A percentile compares a stretch with the other conserved stretches of the same genome.
phyloP scores from a whole-genome alignment of 805 yeast genomes.

The Ascoidea tarda region DNA sequence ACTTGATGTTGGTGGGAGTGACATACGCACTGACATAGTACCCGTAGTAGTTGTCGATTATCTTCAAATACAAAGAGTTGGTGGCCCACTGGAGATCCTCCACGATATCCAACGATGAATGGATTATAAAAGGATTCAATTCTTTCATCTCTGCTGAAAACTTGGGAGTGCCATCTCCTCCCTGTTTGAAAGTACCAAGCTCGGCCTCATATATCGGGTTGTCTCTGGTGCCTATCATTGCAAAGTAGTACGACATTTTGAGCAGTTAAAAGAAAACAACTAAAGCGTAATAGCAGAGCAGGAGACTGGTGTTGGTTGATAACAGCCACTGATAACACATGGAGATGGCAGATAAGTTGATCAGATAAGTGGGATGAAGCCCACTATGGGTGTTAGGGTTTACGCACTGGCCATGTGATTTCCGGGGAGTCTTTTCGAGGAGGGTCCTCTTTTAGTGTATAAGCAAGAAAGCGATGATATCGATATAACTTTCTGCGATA shows the following conservation, averaged over 20 bases:
- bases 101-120: constrained; percentile 80
- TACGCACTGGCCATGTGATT: too few species aligned
- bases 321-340: too few species aligned
- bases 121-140: constrained; percentile 75
- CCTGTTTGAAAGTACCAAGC: constrained; percentile 58
- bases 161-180: constrained; percentile 47
- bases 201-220: constrained; percentile 81
- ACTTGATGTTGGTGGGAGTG: constrained; percentile 78
- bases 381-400: too few species aligned
- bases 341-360: too few species aligned
- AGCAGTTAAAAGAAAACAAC: too few species aligned
- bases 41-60: constrained; percentile 78
- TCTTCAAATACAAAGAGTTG: constrained; percentile 52
- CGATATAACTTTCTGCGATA: too few species aligned
- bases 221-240: constrained; percentile 79
- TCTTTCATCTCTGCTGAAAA: constrained; percentile 64
- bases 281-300: too few species aligned
- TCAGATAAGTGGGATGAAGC: too few species aligned
- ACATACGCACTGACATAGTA: constrained; percentile 70
- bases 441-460: too few species aligned
- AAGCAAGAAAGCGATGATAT: too few species aligned
- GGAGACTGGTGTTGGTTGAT: too few species aligned
- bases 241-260: constrained; percentile 71
- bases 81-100: constrained; percentile 81
- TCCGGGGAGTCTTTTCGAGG: too few species aligned